Evolutionary conservation across 805 yeast genomes (phyloP), one percentile per base, ranked within the genome.

Genomic region (Monosporozyma solicola): DNA sequence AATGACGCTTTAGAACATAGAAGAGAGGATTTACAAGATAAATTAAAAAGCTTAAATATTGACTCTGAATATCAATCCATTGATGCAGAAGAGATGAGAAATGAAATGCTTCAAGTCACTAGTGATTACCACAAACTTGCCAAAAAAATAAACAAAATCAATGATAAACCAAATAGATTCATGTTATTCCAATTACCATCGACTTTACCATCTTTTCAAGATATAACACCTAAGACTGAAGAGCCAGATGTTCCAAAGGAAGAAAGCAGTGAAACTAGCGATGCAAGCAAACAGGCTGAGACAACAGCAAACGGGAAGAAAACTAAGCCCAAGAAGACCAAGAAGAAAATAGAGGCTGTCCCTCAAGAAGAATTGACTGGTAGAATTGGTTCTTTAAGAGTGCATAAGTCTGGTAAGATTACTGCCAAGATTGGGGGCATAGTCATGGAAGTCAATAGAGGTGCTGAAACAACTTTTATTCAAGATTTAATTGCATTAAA

Each of bases 401-500:
- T 84, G 47, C 97, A 91, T 66, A 80, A 83, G 61, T 87, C 96
- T 1, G 98, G 98, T 3, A 87, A 80, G 64, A 67, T 89, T 22
- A 76, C 95, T 3, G 77, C 91, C 67, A 78, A 80, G 55, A 71
- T 92, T 41, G 96, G 96, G 13, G 79, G 81, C 50, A 78, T 80
- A 7, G 74, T 79, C 3, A 77, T 83, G 76, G 88, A 85, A 53
- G 82, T 90, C 24, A 73, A 82, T 4, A 77, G 79, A 61, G 97
- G 97, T 15, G 81, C 87, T 3, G 77, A 82, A 11, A 67, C 86
- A 6, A 74, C 79, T 4, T 83, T 89, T 56, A 69, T 85, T 29
- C 97, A 92, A 66, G 92, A 88, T 54, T 73, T 87, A 9, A 80
- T 85, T 2, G 69, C 79, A 20, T 57, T 84, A n/a, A 78, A 82